Evolutionary conservation across 768 basidiomycete species (phyloP).

Genomic region (Termitomyces titanicus): DNA sequence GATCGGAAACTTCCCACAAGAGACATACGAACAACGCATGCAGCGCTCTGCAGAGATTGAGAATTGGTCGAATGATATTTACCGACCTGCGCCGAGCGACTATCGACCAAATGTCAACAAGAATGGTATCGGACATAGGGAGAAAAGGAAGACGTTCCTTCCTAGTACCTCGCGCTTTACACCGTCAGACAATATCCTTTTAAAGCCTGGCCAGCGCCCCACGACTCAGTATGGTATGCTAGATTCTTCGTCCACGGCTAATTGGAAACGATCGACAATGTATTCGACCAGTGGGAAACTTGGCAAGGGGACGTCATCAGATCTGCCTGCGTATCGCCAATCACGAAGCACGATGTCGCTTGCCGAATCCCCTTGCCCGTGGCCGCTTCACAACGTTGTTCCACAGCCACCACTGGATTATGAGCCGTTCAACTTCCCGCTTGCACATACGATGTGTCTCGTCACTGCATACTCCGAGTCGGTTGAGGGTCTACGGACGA

Average conservation of each 20-base stretch:
- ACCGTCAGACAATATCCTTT: constrained; percentile 57
- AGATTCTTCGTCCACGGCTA: constrained; percentile 45
- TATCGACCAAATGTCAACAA: constrained; percentile 88
- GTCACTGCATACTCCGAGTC: constrained; percentile 99
- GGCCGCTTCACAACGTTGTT: constrained; percentile 87
- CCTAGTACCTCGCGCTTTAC: constrained; percentile 75
- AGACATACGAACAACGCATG: constrained; percentile 92
- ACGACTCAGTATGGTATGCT: constrained; percentile 64
- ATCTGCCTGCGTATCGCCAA: constrained; percentile 64
- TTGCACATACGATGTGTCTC: constrained; percentile 90
- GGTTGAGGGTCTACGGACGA: constrained; percentile 92
- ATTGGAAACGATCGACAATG: constrained; percentile 57
- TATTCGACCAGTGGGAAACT: constrained; percentile 44
- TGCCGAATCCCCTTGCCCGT: constrained; percentile 78
- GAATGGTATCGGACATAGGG: constrained; percentile 57
- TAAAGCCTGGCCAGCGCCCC: constrained; percentile 49
- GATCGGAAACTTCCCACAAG: constrained; percentile 88
- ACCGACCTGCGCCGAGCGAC: constrained; percentile 85
- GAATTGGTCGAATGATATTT: constrained; percentile 95
- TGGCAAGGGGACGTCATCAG: constrained; percentile 65
- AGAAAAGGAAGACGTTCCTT: constrained; percentile 57
- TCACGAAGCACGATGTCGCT: constrained; percentile 85
- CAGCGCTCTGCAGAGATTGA: constrained; percentile 88
- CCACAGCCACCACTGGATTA: constrained; percentile 89
- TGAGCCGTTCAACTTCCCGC: constrained; percentile 94